Evolutionary conservation across 352 stramenopile species (phyloP).

Genomic region (Phytopythium delawarense): DNA sequence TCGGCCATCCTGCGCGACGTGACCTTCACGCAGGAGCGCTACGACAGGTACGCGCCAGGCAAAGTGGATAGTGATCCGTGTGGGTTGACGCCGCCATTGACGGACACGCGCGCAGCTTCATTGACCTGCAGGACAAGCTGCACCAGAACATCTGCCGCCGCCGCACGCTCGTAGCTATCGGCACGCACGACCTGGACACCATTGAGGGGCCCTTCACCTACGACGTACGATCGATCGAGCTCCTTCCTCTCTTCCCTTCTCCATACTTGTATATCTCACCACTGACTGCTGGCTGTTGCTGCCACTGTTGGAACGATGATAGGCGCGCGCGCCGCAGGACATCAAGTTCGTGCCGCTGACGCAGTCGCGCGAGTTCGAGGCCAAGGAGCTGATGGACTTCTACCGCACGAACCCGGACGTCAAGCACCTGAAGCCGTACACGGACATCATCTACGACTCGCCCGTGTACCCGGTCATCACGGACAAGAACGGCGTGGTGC

Average conservation of each 20-base stretch:
- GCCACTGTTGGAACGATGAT: neutral
- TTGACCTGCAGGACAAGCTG: conserved; percentile 99
- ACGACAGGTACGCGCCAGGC: conserved; percentile 74
- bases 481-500: conserved; percentile 94
- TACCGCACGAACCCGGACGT: conserved; percentile 93
- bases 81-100: neutral
- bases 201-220: conserved; percentile 93
- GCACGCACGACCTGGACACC: conserved; percentile 98
- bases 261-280: neutral
- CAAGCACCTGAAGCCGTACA: conserved; percentile 99
- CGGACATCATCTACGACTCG: conserved; percentile 99
- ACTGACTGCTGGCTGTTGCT: neutral
- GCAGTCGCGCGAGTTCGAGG: conserved; percentile 89
- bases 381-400: conserved; percentile 93
- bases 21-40: conserved; percentile 93
- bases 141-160: conserved; percentile 99
- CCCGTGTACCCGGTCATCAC: conserved; percentile 97
- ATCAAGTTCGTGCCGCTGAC: conserved; percentile 98
- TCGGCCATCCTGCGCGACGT: conserved; percentile 97
- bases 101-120: conserved; percentile 82
- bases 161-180: conserved; percentile 99
- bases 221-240: conserved; percentile 38
- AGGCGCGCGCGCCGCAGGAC: conserved; percentile 90
- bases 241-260: neutral
- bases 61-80: neutral